phyloP scores from a whole-genome alignment of 441 rosid genomes.

The Adansonia rubrostipa region DNA sequence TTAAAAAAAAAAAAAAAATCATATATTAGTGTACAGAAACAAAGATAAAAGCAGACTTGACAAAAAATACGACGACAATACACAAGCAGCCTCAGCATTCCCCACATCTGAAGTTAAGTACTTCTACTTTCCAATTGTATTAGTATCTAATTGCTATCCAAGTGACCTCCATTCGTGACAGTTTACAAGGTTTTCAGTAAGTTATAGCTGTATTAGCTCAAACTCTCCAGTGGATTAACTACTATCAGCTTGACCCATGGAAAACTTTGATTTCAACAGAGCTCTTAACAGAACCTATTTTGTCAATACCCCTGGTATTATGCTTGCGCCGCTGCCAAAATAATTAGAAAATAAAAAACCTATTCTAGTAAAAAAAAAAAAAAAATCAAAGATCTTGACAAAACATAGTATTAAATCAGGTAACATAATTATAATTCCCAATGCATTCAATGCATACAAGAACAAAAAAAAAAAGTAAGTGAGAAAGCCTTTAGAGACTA shows the following conservation, averaged over 20 bases:
- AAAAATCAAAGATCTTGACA: neutral
- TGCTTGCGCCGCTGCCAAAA: neutral
- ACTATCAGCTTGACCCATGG: neutral
- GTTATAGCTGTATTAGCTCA: neutral
- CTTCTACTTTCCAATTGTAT: neutral
- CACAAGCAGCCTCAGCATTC: conserved; percentile 7
- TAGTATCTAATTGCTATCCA: neutral
- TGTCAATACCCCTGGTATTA: neutral
- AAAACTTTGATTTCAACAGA: neutral
- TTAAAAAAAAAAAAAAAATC: conserved; percentile 9
- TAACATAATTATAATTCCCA: neutral
- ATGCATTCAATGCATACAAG: neutral
- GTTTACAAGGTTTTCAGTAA: neutral
- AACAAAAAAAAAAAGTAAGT: neutral
- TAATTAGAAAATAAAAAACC: neutral
- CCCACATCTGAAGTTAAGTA: neutral
- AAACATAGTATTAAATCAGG: neutral
- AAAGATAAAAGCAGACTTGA: conserved; percentile 18
- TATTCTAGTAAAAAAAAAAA: neutral
- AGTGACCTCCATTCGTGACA: neutral
- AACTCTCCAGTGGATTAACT: neutral
- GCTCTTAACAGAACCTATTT: neutral
- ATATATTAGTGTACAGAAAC: conserved; percentile 20
- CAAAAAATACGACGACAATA: neutral
- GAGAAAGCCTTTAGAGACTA: neutral